phyloP scores from a whole-genome alignment of 1,284 basidiomycete genomes.

The Ustilago hordei region DNA sequence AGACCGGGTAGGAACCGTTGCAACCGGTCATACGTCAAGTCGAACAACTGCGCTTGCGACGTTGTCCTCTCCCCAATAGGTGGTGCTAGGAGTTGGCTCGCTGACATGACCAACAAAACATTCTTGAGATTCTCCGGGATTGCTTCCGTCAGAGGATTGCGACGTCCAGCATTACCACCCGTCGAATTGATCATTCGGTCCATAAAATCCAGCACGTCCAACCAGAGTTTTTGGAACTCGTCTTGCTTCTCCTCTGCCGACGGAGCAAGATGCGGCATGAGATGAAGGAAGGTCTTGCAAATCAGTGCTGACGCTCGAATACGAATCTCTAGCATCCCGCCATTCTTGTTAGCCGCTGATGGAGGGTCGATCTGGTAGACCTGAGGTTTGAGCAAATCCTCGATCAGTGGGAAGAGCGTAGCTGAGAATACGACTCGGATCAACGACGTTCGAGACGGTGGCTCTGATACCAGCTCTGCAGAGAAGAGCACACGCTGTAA shows the following conservation, averaged over 20 bases:
- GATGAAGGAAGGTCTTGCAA: conserved; percentile 95
- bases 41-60: conserved; percentile 43
- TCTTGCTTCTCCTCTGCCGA: conserved; percentile 60
- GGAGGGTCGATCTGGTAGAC: conserved; percentile 81
- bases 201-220: conserved; percentile 88
- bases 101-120: conserved; percentile 94
- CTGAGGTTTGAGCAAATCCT: conserved; percentile 89
- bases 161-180: conserved; percentile 34
- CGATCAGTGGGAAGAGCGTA: conserved; percentile 90
- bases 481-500: conserved; percentile 85
- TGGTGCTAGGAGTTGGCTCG: conserved; percentile 77
- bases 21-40: conserved; percentile 46
- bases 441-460: conserved; percentile 75
- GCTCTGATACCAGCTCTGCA: conserved; percentile 51
- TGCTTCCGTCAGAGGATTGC: conserved; percentile 77
- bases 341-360: conserved; percentile 40
- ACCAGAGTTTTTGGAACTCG: conserved; percentile 85
- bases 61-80: conserved; percentile 5
- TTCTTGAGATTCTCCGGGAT: conserved; percentile 97
- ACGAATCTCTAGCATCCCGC: conserved; percentile 87
- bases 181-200: conserved; percentile 85
- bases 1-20: conserved; percentile 58
- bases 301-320: conserved; percentile 86
- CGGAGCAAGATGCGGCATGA: conserved; percentile 74
- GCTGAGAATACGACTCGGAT: conserved; percentile 79